Conservation (phyloP, 1,139 yeast species). For the Insectozyma bohioensis region DNA sequence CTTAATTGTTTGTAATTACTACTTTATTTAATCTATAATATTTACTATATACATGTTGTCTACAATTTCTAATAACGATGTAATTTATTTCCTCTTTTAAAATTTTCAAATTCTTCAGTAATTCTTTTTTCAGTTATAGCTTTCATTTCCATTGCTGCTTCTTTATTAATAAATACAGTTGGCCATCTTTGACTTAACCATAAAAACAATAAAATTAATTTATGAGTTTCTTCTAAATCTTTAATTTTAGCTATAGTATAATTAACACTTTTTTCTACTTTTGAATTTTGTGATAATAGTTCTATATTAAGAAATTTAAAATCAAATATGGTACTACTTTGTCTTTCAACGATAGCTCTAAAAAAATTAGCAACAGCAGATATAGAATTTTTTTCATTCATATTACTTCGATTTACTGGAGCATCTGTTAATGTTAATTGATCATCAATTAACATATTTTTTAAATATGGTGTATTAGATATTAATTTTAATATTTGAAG, state of each 20-base stretch:
- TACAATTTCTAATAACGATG: too few relatives aligned
- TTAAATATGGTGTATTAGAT: conserved; percentile 28
- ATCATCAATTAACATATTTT: conserved; percentile 43
- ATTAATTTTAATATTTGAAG: conserved; percentile 47
- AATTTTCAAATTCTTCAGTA: conserved; percentile 54
- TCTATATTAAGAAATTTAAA: conserved; percentile 37
- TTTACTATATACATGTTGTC: too few relatives aligned
- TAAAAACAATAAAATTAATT: conserved; percentile 63
- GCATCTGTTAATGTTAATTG: conserved; percentile 59
- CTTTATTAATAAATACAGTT: conserved; percentile 70
- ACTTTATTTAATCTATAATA: too few relatives aligned
- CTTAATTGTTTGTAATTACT: too few relatives aligned
- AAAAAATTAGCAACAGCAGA: conserved; percentile 33
- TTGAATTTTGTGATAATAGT: conserved; percentile 25
- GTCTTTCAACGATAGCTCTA: conserved; percentile 35
- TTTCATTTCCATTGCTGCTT: conserved; percentile 71
- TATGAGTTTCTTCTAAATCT: conserved; percentile 68
- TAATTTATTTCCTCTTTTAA: conserved; percentile 26
- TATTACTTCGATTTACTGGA: conserved; percentile 42
- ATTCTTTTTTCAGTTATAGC: conserved; percentile 64
- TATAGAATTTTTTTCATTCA: conserved; percentile 12
- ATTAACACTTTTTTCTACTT: conserved; percentile 19
- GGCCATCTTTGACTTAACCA: conserved; percentile 94
- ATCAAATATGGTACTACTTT: conserved; percentile 44
- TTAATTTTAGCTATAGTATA: conserved; percentile 40